Conservation (phyloP, 2,329 filamentous ascomycete species). For the Chaetothyriales sp. region DNA sequence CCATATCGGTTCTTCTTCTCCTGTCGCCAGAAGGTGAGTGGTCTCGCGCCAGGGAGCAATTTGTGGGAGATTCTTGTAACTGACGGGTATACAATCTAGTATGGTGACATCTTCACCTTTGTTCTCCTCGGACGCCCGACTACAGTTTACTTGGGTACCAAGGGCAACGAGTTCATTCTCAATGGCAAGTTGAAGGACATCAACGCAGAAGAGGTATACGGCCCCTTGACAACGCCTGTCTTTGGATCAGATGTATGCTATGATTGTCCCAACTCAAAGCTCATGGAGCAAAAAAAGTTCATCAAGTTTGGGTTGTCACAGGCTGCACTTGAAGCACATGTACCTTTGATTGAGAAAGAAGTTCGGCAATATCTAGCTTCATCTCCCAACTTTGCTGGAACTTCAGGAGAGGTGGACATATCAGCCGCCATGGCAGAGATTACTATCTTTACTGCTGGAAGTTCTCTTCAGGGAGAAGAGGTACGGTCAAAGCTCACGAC, state of each 20-base stretch:
- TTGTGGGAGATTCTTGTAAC: background rate
- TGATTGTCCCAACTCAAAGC: slow-evolving; percentile 76
- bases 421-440: slow-evolving; percentile 66
- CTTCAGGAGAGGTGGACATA: slow-evolving; percentile 55
- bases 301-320: slow-evolving; percentile 50
- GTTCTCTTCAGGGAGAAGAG: slow-evolving; percentile 69
- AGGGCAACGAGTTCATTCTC: slow-evolving; percentile 79
- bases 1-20: slow-evolving; percentile 47
- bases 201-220: slow-evolving; percentile 81
- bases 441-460: slow-evolving; percentile 79
- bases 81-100: slow-evolving; percentile 31
- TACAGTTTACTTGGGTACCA: slow-evolving; percentile 66
- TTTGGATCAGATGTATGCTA: slow-evolving; percentile 72
- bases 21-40: slow-evolving; percentile 47
- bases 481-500: slow-evolving; percentile 68
- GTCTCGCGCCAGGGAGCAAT: slow-evolving; percentile 33
- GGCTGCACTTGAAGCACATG: slow-evolving; percentile 53
- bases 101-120: slow-evolving; percentile 83
- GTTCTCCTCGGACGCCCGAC: slow-evolving; percentile 77
- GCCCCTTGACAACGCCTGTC: slow-evolving; percentile 52
- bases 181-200: slow-evolving; percentile 84
- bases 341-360: slow-evolving; percentile 62
- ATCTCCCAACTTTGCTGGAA: slow-evolving; percentile 49
- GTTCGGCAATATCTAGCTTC: slow-evolving; percentile 57
- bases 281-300: slow-evolving; percentile 87